phyloP scores from a whole-genome alignment of 495 filamentous ascomycete genomes.

The Neurospora sp. region DNA sequence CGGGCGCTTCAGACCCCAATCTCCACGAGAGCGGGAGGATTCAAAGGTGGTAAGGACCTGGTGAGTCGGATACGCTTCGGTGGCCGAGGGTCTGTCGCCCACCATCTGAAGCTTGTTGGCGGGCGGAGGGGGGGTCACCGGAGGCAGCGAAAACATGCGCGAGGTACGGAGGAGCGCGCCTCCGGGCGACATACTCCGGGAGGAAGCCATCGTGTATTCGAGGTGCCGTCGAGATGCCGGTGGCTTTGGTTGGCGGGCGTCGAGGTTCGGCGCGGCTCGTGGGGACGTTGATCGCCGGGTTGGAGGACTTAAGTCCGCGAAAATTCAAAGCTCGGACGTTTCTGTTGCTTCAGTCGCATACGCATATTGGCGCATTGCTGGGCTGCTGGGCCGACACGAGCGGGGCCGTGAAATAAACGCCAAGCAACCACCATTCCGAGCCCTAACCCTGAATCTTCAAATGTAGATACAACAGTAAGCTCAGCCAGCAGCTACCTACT shows the following conservation, averaged over 20 bases:
- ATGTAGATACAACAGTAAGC: background rate
- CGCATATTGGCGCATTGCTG: background rate
- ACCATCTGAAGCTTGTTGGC: slow-evolving; percentile 24
- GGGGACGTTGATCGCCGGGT: background rate
- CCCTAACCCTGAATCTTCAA: background rate
- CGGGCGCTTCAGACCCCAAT: slow-evolving; percentile 91
- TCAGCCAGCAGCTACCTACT: background rate
- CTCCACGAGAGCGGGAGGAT: slow-evolving; percentile 65
- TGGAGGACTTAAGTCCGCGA: background rate
- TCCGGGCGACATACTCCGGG: slow-evolving; percentile 44
- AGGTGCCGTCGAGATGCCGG: slow-evolving; percentile 4
- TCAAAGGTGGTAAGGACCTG: slow-evolving; percentile 73
- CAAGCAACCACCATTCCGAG: background rate
- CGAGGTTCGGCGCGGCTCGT: background rate
- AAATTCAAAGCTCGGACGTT: background rate
- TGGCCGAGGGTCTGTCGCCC: slow-evolving; percentile 46
- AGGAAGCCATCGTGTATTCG: slow-evolving; percentile 12
- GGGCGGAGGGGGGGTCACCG: slow-evolving; percentile 35
- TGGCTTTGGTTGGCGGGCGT: background rate
- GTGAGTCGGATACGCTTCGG: slow-evolving; percentile 67
- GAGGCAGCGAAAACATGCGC: slow-evolving; percentile 48
- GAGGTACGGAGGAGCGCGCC: slow-evolving; percentile 50
- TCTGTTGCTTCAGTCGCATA: background rate
- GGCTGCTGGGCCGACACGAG: background rate
- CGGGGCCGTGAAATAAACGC: background rate